Base-by-base conservation (phyloP, 352 stramenopile genomes). In the Halophytophthora polymorphica region DNA sequence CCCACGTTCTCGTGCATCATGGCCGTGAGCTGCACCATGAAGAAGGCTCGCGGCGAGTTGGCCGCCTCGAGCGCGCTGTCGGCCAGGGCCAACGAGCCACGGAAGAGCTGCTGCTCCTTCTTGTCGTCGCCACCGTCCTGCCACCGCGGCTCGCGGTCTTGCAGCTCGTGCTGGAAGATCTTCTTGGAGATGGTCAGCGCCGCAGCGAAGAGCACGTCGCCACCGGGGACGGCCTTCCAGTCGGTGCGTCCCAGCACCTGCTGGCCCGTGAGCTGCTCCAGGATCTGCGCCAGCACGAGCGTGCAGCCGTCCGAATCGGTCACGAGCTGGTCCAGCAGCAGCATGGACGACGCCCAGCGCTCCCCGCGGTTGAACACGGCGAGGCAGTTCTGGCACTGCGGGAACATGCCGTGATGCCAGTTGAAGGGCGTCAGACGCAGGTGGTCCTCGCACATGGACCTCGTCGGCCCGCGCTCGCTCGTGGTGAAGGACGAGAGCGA, bases 181-280 rank as follows among this genome's bases (percentile, higher is more conserved):
- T 57, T 50, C 45, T 70, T 64, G 4, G 68, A 67, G 15, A 80
- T 67, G 22, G 64, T 59, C 22, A 87, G 51, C 8, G 76, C 53
- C 8, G 74, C 38, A 11, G 73, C 53, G 35, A 77, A 66, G 22
- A 90, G 60, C 10, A 81, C 23, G 11, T 66, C 49, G 7, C 69
- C 61, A 17, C 79, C 79, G n/a, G 77, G 79, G 17, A 90, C 53
- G n/a, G 50, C 63, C 54, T 74, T 77, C 79, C 79, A 90, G 25
- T 88, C 71, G 48, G 82, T 76, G n/a, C 59, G 46, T 45, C 66
- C 79, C 42, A 61, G 35, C 12, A 69, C 70, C 34, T 61, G 61
- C 28, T 66, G 58, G 7, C 68, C 59, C 6, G 58, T 68, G 28
- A 90, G 54, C 18, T 88, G 72, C 35, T 83, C 53, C 11, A 88